These are phyloP conservation scores for Vitis amurensis DNA, from an alignment of 164 flowering plant species.

Conservation along the genomic window DNA sequence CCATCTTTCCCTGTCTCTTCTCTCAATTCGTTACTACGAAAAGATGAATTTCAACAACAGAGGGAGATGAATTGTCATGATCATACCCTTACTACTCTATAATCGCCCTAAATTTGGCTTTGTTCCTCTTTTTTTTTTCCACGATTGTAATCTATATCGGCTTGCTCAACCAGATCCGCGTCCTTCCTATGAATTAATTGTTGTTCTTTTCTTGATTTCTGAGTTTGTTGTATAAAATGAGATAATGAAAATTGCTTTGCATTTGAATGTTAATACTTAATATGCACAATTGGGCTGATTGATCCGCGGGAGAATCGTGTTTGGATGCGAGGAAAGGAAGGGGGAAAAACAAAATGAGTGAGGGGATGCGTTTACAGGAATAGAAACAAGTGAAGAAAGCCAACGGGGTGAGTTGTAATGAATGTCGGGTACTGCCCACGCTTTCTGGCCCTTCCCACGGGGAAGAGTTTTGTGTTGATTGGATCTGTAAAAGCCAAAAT, in stretches of 20 bases:
- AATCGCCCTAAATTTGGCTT: slow-evolving; percentile 2
- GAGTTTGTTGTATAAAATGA: neutral
- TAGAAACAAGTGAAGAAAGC: neutral
- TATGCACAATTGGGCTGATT: no score
- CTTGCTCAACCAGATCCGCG: neutral
- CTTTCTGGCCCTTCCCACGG: slow-evolving; percentile 6
- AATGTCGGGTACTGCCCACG: slow-evolving; percentile 11
- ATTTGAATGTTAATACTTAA: no score
- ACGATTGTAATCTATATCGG: neutral
- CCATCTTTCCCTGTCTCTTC: slow-evolving; percentile 73
- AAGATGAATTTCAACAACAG: slow-evolving; percentile 60
- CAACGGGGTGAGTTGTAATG: neutral
- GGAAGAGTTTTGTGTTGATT: neutral
- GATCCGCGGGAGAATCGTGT: neutral
- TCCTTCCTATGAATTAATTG: neutral
- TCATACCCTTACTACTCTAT: neutral
- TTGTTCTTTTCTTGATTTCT: neutral
- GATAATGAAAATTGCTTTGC: neutral
- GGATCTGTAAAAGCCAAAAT: slow-evolving; percentile 10
- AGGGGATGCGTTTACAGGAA: neutral
- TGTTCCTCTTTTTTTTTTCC: neutral
- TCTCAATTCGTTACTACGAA: slow-evolving; percentile 75
- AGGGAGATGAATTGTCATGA: slow-evolving; percentile 17
- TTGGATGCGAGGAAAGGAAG: slow-evolving; percentile 1
- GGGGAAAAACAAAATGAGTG: neutral